Evolutionary conservation across 2,329 filamentous ascomycete species (phyloP).

Genomic region (Fusarium nanum): DNA sequence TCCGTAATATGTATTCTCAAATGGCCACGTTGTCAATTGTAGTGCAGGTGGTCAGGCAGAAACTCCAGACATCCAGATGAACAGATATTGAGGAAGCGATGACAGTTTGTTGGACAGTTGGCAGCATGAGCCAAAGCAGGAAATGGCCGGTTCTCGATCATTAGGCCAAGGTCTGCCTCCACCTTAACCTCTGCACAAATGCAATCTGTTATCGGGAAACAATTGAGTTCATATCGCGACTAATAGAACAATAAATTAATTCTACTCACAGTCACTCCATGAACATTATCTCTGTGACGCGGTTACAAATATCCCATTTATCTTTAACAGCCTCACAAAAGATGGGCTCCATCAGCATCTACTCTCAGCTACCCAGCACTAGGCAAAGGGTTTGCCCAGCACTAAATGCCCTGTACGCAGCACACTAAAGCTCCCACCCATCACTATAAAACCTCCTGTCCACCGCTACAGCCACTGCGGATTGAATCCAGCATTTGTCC

Average conservation of each 20-base stretch:
- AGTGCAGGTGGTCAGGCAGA: background rate
- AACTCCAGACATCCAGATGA: background rate
- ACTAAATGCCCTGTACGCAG: background rate
- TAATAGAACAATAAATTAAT: rapidly evolving
- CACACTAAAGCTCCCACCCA: too few relatives aligned
- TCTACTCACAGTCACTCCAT: rapidly evolving
- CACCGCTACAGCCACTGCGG: too few relatives aligned
- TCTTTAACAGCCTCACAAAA: too few relatives aligned
- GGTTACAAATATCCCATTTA: background rate
- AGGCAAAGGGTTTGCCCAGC: background rate
- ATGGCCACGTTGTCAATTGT: rapidly evolving
- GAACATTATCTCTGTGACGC: rapidly evolving
- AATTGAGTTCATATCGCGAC: background rate
- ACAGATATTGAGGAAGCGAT: background rate
- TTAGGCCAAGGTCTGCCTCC: background rate
- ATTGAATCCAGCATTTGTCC: too few relatives aligned
- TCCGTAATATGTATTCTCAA: rapidly evolving
- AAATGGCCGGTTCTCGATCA: background rate
- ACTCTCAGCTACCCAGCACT: too few relatives aligned
- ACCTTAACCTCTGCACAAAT: background rate
- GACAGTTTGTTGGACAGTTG: too few relatives aligned
- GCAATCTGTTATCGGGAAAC: background rate
- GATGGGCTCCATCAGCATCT: background rate
- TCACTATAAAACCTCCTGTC: too few relatives aligned
- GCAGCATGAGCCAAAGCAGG: background rate